Evolutionary conservation across 352 stramenopile species (phyloP), one percentile per base, ranked within the genome.

Genomic region (Pythium apleroticum): DNA sequence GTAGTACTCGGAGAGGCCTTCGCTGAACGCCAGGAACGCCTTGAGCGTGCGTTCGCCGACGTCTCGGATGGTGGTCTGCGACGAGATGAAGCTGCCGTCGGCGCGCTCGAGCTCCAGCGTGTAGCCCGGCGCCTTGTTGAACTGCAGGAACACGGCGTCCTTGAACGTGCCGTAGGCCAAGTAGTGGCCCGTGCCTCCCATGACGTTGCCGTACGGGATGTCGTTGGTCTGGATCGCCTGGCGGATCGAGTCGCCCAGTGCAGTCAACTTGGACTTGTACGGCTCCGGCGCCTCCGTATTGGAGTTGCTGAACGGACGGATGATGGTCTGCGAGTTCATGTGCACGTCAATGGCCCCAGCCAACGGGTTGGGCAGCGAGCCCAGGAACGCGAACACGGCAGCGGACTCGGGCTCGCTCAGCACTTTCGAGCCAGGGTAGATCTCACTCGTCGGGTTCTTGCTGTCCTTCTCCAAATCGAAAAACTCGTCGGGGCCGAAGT

Each of bases 381-480:
- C 48, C 7, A 79, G 41, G 53, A 72, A 79, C 12, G 30, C 54
- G 27, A 63, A 74, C 35, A 74, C 65, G 3, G 64, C 68, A 0
- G 43, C 37, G 0, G 64, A 58, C 61, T 76, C 68, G 5, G 68
- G 68, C 43, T 79, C 72, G 53, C 72, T 79, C 14, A 76, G 60
- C 4, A 72, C 64, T 27, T 33, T 39, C 1, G 64, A 22, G n/a
- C 69, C 69, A 8, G 69, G 65, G 28, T 68, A 76, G 7, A 58
- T 70, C 22, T 71, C 28, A 4, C 24, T 31, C n/a, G 46, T 39
- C 0, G 63, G 56, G n/a, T 62, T 37, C 0, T 28, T 17, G 30
- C 33, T 50, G 46, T 66, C 48, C 6, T 45, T 24, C 0, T 50
- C 59, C 11, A 71, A 9, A 25, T 72, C 61, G 15, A 79, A 79